phyloP scores from a whole-genome alignment of 805 yeast genomes.

The Hanseniaspora nectarophila region DNA sequence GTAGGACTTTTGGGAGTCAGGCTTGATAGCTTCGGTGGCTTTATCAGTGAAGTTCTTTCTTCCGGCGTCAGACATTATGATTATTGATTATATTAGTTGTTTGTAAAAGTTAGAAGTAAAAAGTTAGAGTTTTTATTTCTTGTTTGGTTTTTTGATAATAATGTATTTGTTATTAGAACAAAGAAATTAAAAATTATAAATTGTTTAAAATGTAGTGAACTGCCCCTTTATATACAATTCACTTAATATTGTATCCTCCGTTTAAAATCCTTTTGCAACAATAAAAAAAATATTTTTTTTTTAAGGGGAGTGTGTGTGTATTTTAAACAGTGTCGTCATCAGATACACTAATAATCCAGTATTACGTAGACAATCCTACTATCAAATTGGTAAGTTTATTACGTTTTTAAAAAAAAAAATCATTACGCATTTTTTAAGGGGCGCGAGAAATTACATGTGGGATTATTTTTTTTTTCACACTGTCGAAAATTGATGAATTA shows the following conservation, averaged over 20 bases:
- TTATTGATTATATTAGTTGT: background rate
- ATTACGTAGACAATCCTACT: too few relatives aligned
- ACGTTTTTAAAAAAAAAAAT: too few relatives aligned
- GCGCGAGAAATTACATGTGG: too few relatives aligned
- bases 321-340: too few relatives aligned
- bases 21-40: constrained; percentile 52
- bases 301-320: background rate
- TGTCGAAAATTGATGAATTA: too few relatives aligned
- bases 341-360: too few relatives aligned
- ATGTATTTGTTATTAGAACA: background rate
- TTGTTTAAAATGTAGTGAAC: background rate
- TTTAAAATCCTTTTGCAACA: too few relatives aligned
- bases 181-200: background rate
- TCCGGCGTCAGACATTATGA: constrained; percentile 40
- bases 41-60: constrained; percentile 70
- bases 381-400: background rate
- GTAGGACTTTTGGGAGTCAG: constrained; percentile 56
- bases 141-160: background rate
- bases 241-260: too few relatives aligned
- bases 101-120: background rate
- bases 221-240: background rate
- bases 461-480: background rate
- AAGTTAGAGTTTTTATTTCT: background rate
- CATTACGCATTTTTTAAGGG: too few relatives aligned
- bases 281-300: too few relatives aligned